These are phyloP conservation scores for Cochlearia excelsa DNA, from an alignment of 345 rosid species.

Conservation along the genomic window DNA sequence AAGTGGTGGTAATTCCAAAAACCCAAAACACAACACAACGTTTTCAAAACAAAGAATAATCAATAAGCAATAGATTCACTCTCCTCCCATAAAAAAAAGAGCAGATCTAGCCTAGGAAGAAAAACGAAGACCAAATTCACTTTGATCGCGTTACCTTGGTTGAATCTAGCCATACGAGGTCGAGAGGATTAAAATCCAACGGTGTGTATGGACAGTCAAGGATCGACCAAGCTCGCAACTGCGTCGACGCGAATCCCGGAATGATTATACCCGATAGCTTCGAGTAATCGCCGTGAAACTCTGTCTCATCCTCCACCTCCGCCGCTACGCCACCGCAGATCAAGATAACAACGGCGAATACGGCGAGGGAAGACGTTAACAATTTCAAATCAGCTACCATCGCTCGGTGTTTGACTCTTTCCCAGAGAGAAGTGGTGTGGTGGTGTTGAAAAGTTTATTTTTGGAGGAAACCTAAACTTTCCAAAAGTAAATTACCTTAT, in stretches of 20 bases:
- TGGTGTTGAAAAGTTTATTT: neutral
- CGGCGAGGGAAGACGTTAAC: constrained; percentile 13
- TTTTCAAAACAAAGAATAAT: neutral
- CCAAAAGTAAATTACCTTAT: constrained; percentile 23
- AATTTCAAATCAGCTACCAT: constrained; percentile 31
- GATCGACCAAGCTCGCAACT: constrained; percentile 96
- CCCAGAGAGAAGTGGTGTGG: too few species aligned
- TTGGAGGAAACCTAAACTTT: neutral
- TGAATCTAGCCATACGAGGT: too few species aligned
- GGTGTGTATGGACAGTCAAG: constrained; percentile 97
- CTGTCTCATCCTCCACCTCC: constrained; percentile 35
- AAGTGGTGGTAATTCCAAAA: too few species aligned
- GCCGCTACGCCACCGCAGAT: constrained; percentile 18
- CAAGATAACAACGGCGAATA: constrained; percentile 16
- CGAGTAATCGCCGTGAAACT: constrained; percentile 57
- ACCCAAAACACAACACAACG: constrained; percentile 7
- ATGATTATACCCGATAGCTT: constrained; percentile 92
- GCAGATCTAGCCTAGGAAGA: too few species aligned
- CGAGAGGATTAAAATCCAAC: constrained; percentile 26
- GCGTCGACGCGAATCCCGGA: constrained; percentile 97
- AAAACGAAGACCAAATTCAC: too few species aligned
- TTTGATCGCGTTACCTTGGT: too few species aligned
- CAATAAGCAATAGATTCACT: neutral
- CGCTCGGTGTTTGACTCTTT: constrained; percentile 13
- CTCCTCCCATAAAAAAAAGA: too few species aligned